These are phyloP conservation scores for Exophiala viscosa DNA, from an alignment of 2,329 filamentous ascomycete genomes.

Conservation along the genomic window DNA sequence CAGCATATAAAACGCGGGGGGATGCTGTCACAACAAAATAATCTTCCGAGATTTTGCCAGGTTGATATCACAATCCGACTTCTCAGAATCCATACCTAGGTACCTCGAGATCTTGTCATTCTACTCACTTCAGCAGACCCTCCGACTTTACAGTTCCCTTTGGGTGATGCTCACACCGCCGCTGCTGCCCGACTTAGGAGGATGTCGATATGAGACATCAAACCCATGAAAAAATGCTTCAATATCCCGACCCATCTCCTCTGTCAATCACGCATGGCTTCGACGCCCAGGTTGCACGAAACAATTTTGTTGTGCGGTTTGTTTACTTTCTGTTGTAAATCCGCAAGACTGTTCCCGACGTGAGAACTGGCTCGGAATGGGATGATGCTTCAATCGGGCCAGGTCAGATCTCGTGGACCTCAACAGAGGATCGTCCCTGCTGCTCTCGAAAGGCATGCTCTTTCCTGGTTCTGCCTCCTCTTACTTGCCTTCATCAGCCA, in stretches of 20 bases:
- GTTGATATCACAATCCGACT: too few relatives aligned
- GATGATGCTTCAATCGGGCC: not conserved
- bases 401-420: not conserved
- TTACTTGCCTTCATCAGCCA: constrained; percentile 9
- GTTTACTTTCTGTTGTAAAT: constrained; percentile 2
- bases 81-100: too few relatives aligned
- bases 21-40: not conserved
- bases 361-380: too few relatives aligned
- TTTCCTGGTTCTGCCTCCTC: not conserved
- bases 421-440: not conserved
- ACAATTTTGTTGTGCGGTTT: constrained; percentile 15
- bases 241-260: not conserved
- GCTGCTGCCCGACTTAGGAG: not conserved
- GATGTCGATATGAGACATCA: too few relatives aligned
- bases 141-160: not conserved
- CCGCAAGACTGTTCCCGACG: not conserved
- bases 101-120: not conserved
- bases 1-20: not conserved
- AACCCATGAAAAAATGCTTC: not conserved
- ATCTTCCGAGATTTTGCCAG: too few relatives aligned
- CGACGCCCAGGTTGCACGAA: constrained; percentile 20
- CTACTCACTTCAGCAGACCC: not conserved
- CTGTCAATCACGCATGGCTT: constrained; percentile 8
- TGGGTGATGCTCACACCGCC: not conserved
- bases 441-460: constrained; percentile 5